Evolutionary conservation across 164 flowering plant genomes (phyloP).

Genomic region (Cinnamomum micranthum): DNA sequence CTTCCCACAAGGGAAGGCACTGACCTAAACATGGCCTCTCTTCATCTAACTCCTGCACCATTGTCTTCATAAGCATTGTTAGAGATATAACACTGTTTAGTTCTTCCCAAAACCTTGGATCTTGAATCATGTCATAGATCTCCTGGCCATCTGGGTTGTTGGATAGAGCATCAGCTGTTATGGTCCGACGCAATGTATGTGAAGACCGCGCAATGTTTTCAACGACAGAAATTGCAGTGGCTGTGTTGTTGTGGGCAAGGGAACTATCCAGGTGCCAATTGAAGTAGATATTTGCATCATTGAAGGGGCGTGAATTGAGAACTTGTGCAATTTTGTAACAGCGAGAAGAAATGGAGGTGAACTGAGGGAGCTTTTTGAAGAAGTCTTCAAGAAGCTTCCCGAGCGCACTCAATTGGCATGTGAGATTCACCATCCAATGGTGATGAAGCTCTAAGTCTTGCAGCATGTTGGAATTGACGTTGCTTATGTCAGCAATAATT

Average conservation of each 20-base stretch:
- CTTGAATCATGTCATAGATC: slow-evolving; percentile 16
- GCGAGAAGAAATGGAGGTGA: slow-evolving; percentile 14
- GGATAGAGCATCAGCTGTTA: slow-evolving; percentile 5
- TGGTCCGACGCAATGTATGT: slow-evolving; percentile 9
- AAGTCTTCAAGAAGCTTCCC: slow-evolving; percentile 20
- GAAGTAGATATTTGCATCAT: slow-evolving; percentile 9
- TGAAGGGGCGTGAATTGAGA: slow-evolving; percentile 11
- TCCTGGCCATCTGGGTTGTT: slow-evolving; percentile 15
- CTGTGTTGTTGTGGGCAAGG: slow-evolving; percentile 2
- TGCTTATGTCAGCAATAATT: slow-evolving; percentile 19
- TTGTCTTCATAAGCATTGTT: slow-evolving; percentile 13
- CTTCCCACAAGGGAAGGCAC: slow-evolving; percentile 29
- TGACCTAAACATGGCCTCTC: slow-evolving; percentile 28
- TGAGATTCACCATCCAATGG: slow-evolving; percentile 31
- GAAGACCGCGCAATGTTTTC: slow-evolving; percentile 15
- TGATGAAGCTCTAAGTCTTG: slow-evolving; percentile 17
- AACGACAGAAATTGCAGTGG: slow-evolving; percentile 16
- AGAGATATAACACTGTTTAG: slow-evolving; percentile 18
- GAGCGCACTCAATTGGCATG: slow-evolving; percentile 22
- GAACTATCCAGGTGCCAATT: slow-evolving; percentile 9
- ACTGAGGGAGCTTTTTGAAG: slow-evolving; percentile 21
- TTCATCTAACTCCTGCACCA: slow-evolving; percentile 19
- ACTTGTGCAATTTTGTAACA: slow-evolving; percentile 17
- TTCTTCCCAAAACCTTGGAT: slow-evolving; percentile 22
- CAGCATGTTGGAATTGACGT: slow-evolving; percentile 10